A percentile compares a stretch with the other conserved stretches of the same genome.
phyloP scores from a whole-genome alignment of 179 eudicot species.

The Nepenthes alata region DNA sequence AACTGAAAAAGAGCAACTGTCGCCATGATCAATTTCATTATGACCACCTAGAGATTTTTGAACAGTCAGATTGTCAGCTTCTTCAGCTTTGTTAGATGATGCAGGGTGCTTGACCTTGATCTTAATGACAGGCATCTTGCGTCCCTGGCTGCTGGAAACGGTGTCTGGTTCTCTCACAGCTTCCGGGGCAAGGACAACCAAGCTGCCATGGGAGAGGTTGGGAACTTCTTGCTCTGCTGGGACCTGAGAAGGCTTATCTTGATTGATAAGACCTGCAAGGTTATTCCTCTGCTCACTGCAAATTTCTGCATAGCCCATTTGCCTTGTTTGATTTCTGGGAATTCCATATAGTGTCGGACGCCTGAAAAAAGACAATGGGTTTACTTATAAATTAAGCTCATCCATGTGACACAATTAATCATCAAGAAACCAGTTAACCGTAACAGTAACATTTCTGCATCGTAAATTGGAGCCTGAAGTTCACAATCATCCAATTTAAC shows the following conservation, averaged over 20 bases:
- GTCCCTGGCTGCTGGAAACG: conserved; percentile 45
- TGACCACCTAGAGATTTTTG: conserved; percentile 44
- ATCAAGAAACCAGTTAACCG: not conserved
- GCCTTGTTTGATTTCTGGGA: conserved; percentile 72
- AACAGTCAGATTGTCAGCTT: conserved; percentile 24
- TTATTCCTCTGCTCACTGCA: conserved; percentile 61
- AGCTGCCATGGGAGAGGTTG: conserved; percentile 5
- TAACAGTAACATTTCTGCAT: too few species aligned
- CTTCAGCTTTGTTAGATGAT: conserved; percentile 49
- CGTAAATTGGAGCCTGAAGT: too few species aligned
- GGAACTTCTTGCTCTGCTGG: conserved; percentile 9
- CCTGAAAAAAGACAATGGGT: conserved; percentile 28
- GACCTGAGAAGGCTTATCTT: conserved; percentile 46
- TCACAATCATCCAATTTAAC: too few species aligned
- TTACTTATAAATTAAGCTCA: not conserved
- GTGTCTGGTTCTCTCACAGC: conserved; percentile 33
- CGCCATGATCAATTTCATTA: conserved; percentile 42
- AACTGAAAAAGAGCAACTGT: conserved; percentile 78
- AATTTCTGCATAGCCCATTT: conserved; percentile 57
- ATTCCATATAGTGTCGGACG: conserved; percentile 80
- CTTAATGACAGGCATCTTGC: conserved; percentile 43
- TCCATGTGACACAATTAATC: not conserved
- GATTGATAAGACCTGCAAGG: conserved; percentile 66
- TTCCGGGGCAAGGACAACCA: conserved; percentile 16
- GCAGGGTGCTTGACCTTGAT: conserved; percentile 57